Conservation (phyloP, 2,329 filamentous ascomycete species). For the Colletotrichum ledebouriae region DNA sequence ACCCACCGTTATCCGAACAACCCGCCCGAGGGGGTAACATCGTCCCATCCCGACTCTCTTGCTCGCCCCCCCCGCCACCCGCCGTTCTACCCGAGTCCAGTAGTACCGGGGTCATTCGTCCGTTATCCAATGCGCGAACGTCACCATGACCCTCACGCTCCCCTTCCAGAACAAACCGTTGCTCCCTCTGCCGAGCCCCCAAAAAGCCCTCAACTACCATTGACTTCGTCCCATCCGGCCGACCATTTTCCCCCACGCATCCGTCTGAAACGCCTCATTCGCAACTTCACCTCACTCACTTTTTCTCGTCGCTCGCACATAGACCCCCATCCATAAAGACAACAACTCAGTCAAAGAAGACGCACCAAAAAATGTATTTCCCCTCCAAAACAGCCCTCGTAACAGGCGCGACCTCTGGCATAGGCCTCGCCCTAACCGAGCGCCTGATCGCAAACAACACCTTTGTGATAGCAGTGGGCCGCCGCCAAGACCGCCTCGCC, state of each 20-base stretch:
- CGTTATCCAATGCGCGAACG: constrained; percentile 3
- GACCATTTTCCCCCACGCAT: no score
- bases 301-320: no score
- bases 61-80: not conserved
- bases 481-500: constrained; percentile 66
- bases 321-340: no score
- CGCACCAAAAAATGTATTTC: constrained; percentile 59
- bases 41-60: constrained; percentile 17
- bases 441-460: constrained; percentile 58
- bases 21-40: constrained; percentile 23
- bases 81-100: not conserved
- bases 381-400: constrained; percentile 68
- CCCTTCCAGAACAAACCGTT: not conserved
- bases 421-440: constrained; percentile 62
- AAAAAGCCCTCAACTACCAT: not conserved
- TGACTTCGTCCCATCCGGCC: constrained; percentile 2
- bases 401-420: constrained; percentile 67
- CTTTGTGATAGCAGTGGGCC: constrained; percentile 68
- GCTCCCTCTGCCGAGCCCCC: not conserved
- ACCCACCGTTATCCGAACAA: not conserved
- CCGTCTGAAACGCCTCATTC: not conserved
- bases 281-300: not conserved
- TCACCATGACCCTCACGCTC: constrained; percentile 25
- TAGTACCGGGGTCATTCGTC: no score
- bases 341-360: no score